phyloP scores from a whole-genome alignment of 257 asterid species.

The Solanum infundibuliforme region DNA sequence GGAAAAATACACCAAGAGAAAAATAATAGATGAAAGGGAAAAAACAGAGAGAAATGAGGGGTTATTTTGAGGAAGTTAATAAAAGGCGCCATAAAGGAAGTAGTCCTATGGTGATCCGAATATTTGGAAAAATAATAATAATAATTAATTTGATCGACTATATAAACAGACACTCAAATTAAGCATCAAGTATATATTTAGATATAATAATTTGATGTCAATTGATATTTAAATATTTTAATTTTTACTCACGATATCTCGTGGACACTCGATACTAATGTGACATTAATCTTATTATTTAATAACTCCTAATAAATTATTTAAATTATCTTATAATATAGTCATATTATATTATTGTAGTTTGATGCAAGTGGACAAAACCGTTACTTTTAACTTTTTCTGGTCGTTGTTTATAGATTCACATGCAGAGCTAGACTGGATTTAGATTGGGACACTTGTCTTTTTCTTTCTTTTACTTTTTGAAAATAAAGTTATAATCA shows the following conservation, averaged over 20 bases:
- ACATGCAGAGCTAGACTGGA: neutral
- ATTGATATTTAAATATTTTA: no score
- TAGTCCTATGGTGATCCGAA: constrained; percentile 40
- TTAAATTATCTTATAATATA: neutral
- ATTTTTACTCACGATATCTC: no score
- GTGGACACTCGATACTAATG: neutral
- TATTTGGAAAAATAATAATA: neutral
- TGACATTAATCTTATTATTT: neutral
- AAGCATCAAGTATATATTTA: neutral
- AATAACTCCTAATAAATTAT: neutral
- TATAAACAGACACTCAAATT: neutral
- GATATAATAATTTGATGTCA: neutral
- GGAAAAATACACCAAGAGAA: neutral
- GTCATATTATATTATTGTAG: neutral
- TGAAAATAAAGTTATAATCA: neutral
- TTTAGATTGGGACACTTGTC: neutral
- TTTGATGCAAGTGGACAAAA: neutral
- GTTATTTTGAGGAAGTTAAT: constrained; percentile 14
- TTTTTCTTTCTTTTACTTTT: neutral
- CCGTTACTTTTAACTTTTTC: neutral
- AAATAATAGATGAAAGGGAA: neutral
- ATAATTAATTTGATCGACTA: neutral
- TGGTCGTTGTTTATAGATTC: neutral
- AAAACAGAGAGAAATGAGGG: constrained; percentile 11
- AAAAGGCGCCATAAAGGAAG: constrained; percentile 13